These are phyloP conservation scores for Litsea cubeba DNA, from an alignment of 164 flowering plant species.

Conservation along the genomic window DNA sequence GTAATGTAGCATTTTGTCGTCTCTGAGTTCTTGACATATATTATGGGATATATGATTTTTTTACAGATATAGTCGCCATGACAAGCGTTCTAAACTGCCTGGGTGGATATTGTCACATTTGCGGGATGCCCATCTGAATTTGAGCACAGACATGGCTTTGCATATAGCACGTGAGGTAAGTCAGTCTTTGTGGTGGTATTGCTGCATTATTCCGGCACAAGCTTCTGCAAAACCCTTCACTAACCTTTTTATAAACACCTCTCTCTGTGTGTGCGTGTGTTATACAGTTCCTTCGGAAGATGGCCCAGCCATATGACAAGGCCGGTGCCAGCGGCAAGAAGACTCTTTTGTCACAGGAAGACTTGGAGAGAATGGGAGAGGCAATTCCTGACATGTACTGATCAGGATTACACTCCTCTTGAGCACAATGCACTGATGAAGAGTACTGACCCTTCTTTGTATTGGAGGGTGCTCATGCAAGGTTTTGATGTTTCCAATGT, in stretches of 20 bases:
- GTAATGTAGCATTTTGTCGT: background rate
- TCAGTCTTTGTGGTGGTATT: slow-evolving; percentile 5
- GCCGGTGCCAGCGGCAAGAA: slow-evolving; percentile 55
- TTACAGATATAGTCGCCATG: slow-evolving; percentile 91
- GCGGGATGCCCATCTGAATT: slow-evolving; percentile 84
- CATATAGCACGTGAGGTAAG: slow-evolving; percentile 92
- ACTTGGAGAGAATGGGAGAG: slow-evolving; percentile 66
- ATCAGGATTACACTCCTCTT: background rate
- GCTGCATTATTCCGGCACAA: background rate
- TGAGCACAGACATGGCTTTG: slow-evolving; percentile 98
- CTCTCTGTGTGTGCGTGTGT: background rate
- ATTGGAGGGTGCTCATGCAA: no score
- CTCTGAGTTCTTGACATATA: background rate
- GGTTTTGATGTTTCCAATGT: no score
- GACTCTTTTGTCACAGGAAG: slow-evolving; percentile 87
- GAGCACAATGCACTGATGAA: background rate
- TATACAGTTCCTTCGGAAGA: slow-evolving; percentile 81
- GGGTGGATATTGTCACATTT: slow-evolving; percentile 93
- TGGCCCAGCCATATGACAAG: slow-evolving; percentile 98
- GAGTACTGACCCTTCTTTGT: no score
- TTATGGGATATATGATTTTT: background rate
- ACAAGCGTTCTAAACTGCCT: slow-evolving; percentile 94
- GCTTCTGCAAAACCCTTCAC: background rate
- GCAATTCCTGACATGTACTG: slow-evolving; percentile 14
- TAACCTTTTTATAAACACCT: background rate